Percentiles rank a stretch among this genome's conserved stretches.
phyloP scores from a whole-genome alignment of 2,329 filamentous ascomycete genomes.

The Ophiocordyceps australis region DNA sequence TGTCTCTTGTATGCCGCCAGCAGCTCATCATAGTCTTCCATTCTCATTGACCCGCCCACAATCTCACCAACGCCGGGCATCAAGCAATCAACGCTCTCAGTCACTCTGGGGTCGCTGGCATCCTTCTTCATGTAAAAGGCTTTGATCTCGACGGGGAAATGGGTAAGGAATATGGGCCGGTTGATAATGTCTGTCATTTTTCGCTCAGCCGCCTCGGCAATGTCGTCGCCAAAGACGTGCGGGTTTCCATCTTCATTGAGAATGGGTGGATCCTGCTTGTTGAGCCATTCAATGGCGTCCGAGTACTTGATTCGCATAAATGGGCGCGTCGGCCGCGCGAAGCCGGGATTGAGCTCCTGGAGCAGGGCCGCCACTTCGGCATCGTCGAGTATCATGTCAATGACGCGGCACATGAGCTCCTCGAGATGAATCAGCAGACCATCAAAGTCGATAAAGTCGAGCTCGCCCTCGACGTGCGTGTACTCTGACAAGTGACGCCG shows the following conservation, averaged over 20 bases:
- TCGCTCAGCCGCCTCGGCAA: slow-evolving; percentile 92
- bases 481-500: slow-evolving; percentile 91
- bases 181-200: slow-evolving; percentile 96
- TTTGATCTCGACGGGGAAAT: slow-evolving; percentile 96
- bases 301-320: slow-evolving; percentile 92
- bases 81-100: slow-evolving; percentile 71
- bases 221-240: slow-evolving; percentile 90
- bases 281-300: slow-evolving; percentile 88
- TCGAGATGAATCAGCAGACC: slow-evolving; percentile 82
- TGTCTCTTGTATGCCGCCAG: slow-evolving; percentile 77
- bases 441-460: slow-evolving; percentile 88
- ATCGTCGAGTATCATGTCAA: slow-evolving; percentile 61
- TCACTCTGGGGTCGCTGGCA: slow-evolving; percentile 59
- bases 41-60: slow-evolving; percentile 91
- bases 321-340: slow-evolving; percentile 62
- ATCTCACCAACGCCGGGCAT: slow-evolving; percentile 96
- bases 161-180: slow-evolving; percentile 85
- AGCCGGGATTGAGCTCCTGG: slow-evolving; percentile 79
- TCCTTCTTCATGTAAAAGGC: slow-evolving; percentile 98
- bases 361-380: slow-evolving; percentile 54
- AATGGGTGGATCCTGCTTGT: slow-evolving; percentile 56
- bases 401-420: slow-evolving; percentile 67
- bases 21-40: slow-evolving; percentile 78
- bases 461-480: slow-evolving; percentile 88
- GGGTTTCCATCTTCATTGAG: slow-evolving; percentile 82